phyloP scores from a whole-genome alignment of 2,329 filamentous ascomycete species.

The Aspergillus hortae region DNA sequence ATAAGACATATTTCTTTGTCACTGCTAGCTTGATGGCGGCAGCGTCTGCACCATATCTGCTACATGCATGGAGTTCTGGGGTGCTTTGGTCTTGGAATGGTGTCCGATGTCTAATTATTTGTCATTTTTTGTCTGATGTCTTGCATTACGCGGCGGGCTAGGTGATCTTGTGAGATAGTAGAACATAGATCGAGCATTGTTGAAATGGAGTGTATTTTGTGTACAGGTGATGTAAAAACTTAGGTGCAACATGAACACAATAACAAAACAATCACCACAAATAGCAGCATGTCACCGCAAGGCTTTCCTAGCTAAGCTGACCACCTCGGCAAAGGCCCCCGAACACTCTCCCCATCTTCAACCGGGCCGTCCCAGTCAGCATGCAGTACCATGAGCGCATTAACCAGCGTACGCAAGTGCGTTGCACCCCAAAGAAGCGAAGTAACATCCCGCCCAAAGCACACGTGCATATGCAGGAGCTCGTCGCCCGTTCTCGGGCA shows the following conservation, averaged over 20 bases:
- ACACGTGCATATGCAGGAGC: no score
- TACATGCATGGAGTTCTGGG: conserved; percentile 12
- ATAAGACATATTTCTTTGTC: conserved; percentile 6
- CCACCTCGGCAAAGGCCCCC: no score
- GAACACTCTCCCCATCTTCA: no score
- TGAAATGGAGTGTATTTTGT: background rate
- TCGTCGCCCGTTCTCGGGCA: no score
- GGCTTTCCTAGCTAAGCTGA: no score
- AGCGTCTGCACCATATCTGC: conserved; percentile 1
- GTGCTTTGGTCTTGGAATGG: background rate
- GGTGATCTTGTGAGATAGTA: background rate
- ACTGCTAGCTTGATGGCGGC: background rate
- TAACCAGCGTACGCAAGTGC: no score
- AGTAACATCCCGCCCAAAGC: no score
- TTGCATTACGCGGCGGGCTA: background rate
- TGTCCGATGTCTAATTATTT: conserved; percentile 5
- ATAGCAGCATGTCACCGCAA: no score
- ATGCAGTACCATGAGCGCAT: no score
- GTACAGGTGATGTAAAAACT: background rate
- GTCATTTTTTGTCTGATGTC: conserved; percentile 3
- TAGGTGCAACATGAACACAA: background rate
- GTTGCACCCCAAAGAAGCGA: no score
- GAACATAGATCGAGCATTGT: conserved; percentile 4
- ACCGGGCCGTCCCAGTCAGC: no score
- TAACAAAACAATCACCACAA: background rate